These are phyloP conservation scores for Trypanosoma melophagium DNA, from an alignment of 208 protist genomes.

Conservation along the genomic window DNA sequence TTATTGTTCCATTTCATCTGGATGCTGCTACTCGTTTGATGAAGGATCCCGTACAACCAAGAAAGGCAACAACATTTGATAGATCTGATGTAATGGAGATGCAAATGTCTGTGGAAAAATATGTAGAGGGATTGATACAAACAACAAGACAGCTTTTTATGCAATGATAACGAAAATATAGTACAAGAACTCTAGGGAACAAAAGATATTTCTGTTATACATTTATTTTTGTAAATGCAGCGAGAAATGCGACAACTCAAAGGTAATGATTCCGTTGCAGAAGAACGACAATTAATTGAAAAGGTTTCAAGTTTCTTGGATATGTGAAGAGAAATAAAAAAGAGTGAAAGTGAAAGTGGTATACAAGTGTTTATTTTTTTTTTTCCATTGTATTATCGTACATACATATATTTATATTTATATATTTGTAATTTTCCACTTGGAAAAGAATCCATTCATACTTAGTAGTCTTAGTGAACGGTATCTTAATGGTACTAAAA, in stretches of 20 bases:
- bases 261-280: slow-evolving; percentile 12
- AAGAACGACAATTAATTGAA: slow-evolving; percentile 16
- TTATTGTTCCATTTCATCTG: slow-evolving; percentile 22
- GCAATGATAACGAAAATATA: slow-evolving; percentile 20
- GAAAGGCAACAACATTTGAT: slow-evolving; percentile 1
- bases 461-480: too few relatives aligned
- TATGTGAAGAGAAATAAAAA: slow-evolving; percentile 2
- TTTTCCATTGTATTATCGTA: background rate
- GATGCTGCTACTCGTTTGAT: slow-evolving; percentile 7
- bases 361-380: background rate
- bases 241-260: slow-evolving; percentile 19
- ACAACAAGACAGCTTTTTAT: slow-evolving; percentile 12
- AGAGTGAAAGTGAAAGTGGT: background rate
- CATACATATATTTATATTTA: background rate
- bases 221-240: slow-evolving; percentile 25
- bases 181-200: slow-evolving; percentile 9
- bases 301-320: slow-evolving; percentile 18
- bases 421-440: too few relatives aligned
- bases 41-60: background rate
- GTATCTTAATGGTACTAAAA: too few relatives aligned
- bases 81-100: slow-evolving; percentile 8
- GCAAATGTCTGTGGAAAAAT: slow-evolving; percentile 10
- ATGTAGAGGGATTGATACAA: slow-evolving; percentile 13
- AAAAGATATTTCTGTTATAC: slow-evolving; percentile 10
- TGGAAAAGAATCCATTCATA: too few relatives aligned